Evolutionary conservation across 2,329 filamentous ascomycete species (phyloP).

Genomic region (Bipolaris zeicola): DNA sequence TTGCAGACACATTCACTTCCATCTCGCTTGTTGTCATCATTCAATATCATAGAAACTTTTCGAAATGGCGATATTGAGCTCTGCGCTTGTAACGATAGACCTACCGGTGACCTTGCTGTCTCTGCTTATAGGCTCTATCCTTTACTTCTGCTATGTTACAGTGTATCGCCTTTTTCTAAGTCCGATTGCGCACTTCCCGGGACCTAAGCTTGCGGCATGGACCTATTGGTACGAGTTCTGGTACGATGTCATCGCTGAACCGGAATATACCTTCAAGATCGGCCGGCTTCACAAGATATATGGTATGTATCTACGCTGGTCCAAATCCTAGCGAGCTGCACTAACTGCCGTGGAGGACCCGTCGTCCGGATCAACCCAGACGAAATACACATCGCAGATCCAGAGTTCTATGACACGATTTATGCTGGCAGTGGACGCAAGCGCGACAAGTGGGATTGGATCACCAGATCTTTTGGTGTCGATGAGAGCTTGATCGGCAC

Average conservation of each 20-base stretch:
- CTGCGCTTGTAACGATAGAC: background rate
- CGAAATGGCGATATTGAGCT: background rate
- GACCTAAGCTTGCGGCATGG: constrained; percentile 22
- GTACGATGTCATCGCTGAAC: constrained; percentile 16
- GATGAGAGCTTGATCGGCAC: constrained; percentile 24
- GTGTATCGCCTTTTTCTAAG: constrained; percentile 14
- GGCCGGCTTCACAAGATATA: constrained; percentile 13
- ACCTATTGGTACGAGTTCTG: constrained; percentile 17
- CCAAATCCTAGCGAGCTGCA: background rate
- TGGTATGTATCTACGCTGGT: background rate
- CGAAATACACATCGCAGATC: constrained; percentile 20
- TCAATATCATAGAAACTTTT: background rate
- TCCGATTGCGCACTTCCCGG: constrained; percentile 19
- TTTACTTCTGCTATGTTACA: background rate
- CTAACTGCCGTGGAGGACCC: constrained; percentile 6
- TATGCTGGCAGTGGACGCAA: background rate
- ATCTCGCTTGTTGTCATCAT: background rate
- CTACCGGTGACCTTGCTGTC: background rate
- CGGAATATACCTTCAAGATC: constrained; percentile 12
- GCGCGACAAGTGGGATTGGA: constrained; percentile 4
- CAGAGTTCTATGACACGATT: constrained; percentile 6
- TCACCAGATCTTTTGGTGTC: constrained; percentile 10
- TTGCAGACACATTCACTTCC: background rate
- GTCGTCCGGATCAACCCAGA: constrained; percentile 4
- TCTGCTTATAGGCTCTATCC: background rate